Conservation (phyloP, 2,329 filamentous ascomycete genomes). For the Trichoderma breve region DNA sequence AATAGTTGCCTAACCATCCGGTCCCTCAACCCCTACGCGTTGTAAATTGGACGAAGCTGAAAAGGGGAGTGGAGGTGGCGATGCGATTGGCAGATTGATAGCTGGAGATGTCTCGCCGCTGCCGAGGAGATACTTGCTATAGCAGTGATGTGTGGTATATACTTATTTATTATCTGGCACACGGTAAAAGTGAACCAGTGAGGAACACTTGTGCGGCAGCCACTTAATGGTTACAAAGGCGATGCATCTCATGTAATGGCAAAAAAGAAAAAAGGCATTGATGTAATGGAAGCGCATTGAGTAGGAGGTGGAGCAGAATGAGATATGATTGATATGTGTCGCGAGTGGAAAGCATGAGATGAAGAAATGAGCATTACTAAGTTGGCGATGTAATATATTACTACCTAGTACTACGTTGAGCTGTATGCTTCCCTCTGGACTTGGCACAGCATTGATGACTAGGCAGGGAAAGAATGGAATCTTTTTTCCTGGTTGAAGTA, state of each 20-base stretch:
- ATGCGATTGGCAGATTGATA: conserved; percentile 17
- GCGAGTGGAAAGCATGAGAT: not conserved
- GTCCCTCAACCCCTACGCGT: conserved; percentile 75
- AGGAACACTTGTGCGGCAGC: not conserved
- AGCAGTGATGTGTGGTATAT: conserved; percentile 24
- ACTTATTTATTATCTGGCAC: conserved; percentile 22
- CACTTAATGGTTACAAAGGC: conserved; percentile 3
- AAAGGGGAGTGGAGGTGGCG: not conserved
- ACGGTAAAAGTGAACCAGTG: conserved; percentile 6
- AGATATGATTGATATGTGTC: conserved; percentile 16
- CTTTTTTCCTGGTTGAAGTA: not conserved
- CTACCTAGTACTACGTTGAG: not conserved
- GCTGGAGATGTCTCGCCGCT: not conserved
- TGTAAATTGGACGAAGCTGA: conserved; percentile 35
- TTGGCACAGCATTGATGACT: not conserved
- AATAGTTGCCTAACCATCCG: conserved; percentile 77
- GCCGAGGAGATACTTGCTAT: conserved; percentile 5
- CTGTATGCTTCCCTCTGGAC: not conserved
- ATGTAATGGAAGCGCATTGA: conserved; percentile 8
- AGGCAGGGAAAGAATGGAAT: not conserved
- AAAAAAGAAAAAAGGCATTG: conserved; percentile 1
- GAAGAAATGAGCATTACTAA: not conserved
- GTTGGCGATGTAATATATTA: not conserved
- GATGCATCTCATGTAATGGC: not conserved
- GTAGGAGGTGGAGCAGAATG: conserved; percentile 16